These are phyloP conservation scores for Micromonas pusilla DNA, from an alignment of 139 green algal species.

Conservation along the genomic window DNA sequence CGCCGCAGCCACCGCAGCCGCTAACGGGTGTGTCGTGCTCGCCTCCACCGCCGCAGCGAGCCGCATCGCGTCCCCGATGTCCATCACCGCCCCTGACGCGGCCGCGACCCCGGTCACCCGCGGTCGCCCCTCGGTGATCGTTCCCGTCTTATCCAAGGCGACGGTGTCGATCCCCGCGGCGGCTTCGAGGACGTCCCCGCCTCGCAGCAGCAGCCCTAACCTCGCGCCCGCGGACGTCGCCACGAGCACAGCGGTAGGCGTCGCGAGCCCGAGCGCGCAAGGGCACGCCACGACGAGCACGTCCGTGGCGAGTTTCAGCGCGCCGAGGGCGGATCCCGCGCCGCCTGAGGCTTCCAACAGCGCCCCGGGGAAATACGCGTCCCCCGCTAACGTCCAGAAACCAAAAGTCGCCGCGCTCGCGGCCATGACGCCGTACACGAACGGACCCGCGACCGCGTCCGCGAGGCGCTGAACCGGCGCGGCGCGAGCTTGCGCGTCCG, in stretches of 20 bases:
- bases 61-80: constrained; percentile 46
- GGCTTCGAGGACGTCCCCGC: constrained; percentile 82
- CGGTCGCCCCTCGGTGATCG: constrained; percentile 67
- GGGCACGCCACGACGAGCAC: constrained; percentile 94
- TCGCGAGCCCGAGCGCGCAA: constrained; percentile 92
- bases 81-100: neutral
- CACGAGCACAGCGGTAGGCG: constrained; percentile 89
- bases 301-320: constrained; percentile 74
- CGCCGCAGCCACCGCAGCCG: constrained; percentile 58
- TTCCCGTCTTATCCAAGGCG: constrained; percentile 96
- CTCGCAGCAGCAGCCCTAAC: constrained; percentile 73
- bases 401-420: constrained; percentile 66
- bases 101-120: constrained; percentile 27
- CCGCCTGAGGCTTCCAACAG: constrained; percentile 27
- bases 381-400: constrained; percentile 61
- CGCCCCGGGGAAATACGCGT: constrained; percentile 30
- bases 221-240: constrained; percentile 61
- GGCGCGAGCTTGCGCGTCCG: constrained; percentile 53
- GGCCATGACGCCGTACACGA: constrained; percentile 87
- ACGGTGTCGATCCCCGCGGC: constrained; percentile 59
- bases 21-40: constrained; percentile 72
- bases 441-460: constrained; percentile 77
- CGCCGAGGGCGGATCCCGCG: constrained; percentile 49
- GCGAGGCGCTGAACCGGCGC: constrained; percentile 85
- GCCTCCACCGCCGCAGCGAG: constrained; percentile 70